Evolutionary conservation across 805 yeast genomes (phyloP), one percentile per base, ranked within the genome.

Genomic region (Saccharomyces cerevisiae): DNA sequence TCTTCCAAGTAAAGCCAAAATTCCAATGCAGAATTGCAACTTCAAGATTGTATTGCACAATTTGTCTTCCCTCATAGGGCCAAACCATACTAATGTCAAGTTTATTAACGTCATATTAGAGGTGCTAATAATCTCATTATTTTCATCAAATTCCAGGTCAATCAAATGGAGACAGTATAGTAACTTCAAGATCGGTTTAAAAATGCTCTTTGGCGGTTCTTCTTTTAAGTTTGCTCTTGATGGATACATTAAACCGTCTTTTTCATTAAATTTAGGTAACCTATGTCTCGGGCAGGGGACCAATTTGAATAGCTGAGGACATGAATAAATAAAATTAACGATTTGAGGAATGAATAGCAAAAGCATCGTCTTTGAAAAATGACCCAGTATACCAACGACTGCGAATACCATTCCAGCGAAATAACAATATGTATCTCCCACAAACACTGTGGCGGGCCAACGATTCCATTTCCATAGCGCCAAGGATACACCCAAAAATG

Each of bases 391-490:
- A 1, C 97, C 98, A 30, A 89, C 96, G 28, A 91, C 94, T 0
- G 98, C 99, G 70, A 94, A 90, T 0, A 94, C 96, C 99, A 94
- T 94, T 3, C 99, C 99, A 27, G 96, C 89, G 70, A 94, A 91
- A 71, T 94, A 94, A 72, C 99, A 94, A 75, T 87, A 94, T 0
- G 99, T 92, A 68, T 94, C 99, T 30, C 99, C 99, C 6, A 94
- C 99, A 72, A 94, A 94, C 1, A 89, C 98, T 54, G 73, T 73
- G 0, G 99, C 89, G 0, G 99, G 99, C 74, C 77, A 94, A 85
- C 91, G 87, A 68, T 94, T 94, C 74, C 77, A 85, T 61, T 80
- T 81, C 61, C 87, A 79, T 53, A 94, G 72, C 0, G 87, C 96
- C 1, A 84, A 57, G 0, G 96, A 81, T 8, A 89, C 94, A 1